Evolutionary conservation across 176 grass and related monocot species (phyloP).

Genomic region (Avena insularis): DNA sequence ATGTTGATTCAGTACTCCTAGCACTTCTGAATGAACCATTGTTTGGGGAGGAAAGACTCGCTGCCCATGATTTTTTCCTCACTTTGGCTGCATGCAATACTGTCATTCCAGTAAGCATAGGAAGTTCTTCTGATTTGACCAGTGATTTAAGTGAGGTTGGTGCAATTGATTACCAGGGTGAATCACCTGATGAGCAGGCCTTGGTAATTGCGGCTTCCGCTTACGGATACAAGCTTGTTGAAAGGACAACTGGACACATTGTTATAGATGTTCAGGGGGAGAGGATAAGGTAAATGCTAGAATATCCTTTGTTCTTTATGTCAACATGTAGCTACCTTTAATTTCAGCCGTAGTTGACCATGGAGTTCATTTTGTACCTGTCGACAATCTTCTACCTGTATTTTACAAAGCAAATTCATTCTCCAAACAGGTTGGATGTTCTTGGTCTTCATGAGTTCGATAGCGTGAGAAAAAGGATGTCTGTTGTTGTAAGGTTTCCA

Average conservation of each 20-base stretch:
- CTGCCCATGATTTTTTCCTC: slow-evolving; percentile 96
- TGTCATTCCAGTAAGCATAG: slow-evolving; percentile 82
- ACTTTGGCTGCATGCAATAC: slow-evolving; percentile 98
- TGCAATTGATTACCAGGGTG: slow-evolving; percentile 90
- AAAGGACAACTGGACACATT: slow-evolving; percentile 94
- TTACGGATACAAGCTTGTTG: slow-evolving; percentile 87
- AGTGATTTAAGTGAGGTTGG: slow-evolving; percentile 53
- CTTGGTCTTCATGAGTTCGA: slow-evolving; percentile 99
- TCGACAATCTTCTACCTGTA: slow-evolving; percentile 27
- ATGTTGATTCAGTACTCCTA: slow-evolving; percentile 68
- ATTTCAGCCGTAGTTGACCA: slow-evolving; percentile 26
- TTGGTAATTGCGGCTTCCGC: slow-evolving; percentile 87
- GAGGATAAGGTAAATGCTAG: slow-evolving; percentile 71
- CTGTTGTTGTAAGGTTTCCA: slow-evolving; percentile 93
- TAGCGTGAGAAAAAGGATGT: slow-evolving; percentile 98
- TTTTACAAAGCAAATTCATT: slow-evolving; percentile 40
- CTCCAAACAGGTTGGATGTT: slow-evolving; percentile 87
- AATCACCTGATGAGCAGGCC: slow-evolving; percentile 98
- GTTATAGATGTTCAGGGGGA: slow-evolving; percentile 90
- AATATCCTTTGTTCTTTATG: not conserved
- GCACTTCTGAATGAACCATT: slow-evolving; percentile 71
- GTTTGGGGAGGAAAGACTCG: slow-evolving; percentile 78
- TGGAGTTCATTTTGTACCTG: slow-evolving; percentile 32
- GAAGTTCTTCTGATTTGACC: slow-evolving; percentile 39
- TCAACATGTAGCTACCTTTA: slow-evolving; percentile 2